Conservation (phyloP, 495 filamentous ascomycete genomes). For the Tuber microsphaerosporum region DNA sequence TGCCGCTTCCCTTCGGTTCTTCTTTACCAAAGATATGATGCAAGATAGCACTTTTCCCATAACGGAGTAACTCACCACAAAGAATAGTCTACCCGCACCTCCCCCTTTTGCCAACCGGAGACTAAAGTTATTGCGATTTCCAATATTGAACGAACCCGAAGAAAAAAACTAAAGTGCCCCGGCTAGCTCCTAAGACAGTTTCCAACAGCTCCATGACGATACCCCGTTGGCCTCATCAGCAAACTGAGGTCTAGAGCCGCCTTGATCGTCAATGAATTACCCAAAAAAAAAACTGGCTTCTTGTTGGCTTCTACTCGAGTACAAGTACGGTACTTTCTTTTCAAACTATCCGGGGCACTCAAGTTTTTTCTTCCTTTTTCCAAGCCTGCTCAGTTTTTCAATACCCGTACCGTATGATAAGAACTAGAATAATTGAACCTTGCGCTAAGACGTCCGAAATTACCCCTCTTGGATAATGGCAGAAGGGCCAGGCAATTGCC, state of each 20-base stretch:
- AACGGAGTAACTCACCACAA: neutral
- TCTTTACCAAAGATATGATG: neutral
- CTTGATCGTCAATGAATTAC: neutral
- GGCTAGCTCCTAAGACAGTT: too few relatives aligned
- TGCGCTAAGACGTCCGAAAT: too few relatives aligned
- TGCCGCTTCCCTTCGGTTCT: constrained; percentile 33
- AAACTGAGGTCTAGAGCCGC: neutral
- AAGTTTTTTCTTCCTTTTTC: neutral
- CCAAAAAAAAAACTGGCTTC: neutral
- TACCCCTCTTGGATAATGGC: too few relatives aligned
- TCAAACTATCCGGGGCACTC: too few relatives aligned
- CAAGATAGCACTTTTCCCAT: neutral
- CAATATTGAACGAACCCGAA: neutral
- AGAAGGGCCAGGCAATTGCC: too few relatives aligned
- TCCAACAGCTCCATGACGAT: neutral
- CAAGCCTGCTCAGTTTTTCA: neutral
- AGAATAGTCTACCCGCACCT: neutral
- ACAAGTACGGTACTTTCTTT: neutral
- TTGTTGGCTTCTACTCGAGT: neutral
- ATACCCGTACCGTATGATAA: neutral
- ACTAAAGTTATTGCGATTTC: neutral
- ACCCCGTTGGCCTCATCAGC: neutral
- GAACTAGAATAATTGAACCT: too few relatives aligned
- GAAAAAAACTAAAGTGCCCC: neutral
- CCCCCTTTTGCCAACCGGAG: neutral